Conservation (phyloP, 164 flowering plant species). For the Dillenia turbinata region DNA sequence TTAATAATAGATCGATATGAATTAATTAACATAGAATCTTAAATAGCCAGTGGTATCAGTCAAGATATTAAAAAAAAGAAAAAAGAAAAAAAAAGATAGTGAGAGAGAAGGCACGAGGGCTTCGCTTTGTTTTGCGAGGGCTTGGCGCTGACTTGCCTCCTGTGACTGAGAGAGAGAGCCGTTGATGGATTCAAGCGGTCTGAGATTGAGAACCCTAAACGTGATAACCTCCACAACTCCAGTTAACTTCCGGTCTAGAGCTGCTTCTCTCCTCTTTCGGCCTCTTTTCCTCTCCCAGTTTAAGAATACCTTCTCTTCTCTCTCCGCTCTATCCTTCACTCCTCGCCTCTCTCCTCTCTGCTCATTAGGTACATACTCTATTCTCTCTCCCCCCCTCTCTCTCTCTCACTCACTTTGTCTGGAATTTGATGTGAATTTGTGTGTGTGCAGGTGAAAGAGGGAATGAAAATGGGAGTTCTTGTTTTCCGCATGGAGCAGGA, state of each 20-base stretch:
- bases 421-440: not conserved
- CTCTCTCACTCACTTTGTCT: not conserved
- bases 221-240: slow-evolving; percentile 15
- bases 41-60: no score
- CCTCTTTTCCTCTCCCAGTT: slow-evolving; percentile 13
- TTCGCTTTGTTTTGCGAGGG: no score
- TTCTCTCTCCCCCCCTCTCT: slow-evolving; percentile 5
- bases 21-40: no score
- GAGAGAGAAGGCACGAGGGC: no score
- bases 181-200: slow-evolving; percentile 31
- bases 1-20: no score
- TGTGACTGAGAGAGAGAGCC: no score
- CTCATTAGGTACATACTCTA: slow-evolving; percentile 17
- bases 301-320: slow-evolving; percentile 12
- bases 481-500: slow-evolving; percentile 29
- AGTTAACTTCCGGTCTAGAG: slow-evolving; percentile 22
- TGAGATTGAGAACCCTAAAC: slow-evolving; percentile 27
- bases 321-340: slow-evolving; percentile 8
- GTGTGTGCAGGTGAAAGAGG: slow-evolving; percentile 26
- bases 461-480: slow-evolving; percentile 4
- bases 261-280: slow-evolving; percentile 16
- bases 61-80: no score
- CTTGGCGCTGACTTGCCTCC: no score
- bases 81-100: no score
- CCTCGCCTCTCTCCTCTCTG: slow-evolving; percentile 16